phyloP scores from a whole-genome alignment of 73 alveolate genomes.

The Paramecium tetraurelia region DNA sequence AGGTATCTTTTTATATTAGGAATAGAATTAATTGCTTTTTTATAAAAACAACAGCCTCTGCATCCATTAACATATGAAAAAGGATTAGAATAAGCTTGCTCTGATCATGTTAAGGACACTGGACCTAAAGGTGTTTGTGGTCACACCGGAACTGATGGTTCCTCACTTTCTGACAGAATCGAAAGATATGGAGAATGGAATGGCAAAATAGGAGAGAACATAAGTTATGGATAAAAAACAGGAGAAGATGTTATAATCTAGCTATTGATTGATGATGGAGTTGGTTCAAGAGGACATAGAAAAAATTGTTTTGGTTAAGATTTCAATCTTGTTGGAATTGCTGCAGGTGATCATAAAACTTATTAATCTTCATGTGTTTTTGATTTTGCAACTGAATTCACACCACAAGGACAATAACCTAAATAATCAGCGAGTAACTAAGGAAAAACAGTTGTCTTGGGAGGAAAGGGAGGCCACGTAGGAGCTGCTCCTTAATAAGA shows the following conservation, averaged over 20 bases:
- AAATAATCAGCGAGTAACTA: not conserved
- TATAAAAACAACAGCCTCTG: slow-evolving; percentile 66
- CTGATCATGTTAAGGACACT: slow-evolving; percentile 79
- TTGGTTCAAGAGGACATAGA: slow-evolving; percentile 78
- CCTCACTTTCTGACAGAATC: slow-evolving; percentile 67
- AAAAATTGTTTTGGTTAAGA: slow-evolving; percentile 41
- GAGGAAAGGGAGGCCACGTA: not conserved
- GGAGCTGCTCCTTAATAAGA: not conserved
- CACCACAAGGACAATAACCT: not conserved
- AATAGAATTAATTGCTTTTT: slow-evolving; percentile 66
- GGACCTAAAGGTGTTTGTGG: slow-evolving; percentile 82
- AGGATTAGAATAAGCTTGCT: slow-evolving; percentile 65
- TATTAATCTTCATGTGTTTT: slow-evolving; percentile 29
- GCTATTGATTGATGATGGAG: slow-evolving; percentile 83
- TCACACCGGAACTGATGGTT: slow-evolving; percentile 80
- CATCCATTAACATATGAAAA: slow-evolving; percentile 63
- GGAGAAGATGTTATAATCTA: slow-evolving; percentile 68
- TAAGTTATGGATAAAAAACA: slow-evolving; percentile 62
- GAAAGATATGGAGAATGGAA: slow-evolving; percentile 65
- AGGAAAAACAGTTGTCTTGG: not conserved
- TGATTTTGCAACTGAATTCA: slow-evolving; percentile 53
- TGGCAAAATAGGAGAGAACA: slow-evolving; percentile 72
- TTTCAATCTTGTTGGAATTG: slow-evolving; percentile 52
- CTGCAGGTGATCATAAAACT: slow-evolving; percentile 53
- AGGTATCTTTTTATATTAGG: not conserved